These are phyloP conservation scores for Friedmanniomyces endolithicus DNA, from an alignment of 495 filamentous ascomycete genomes.

Conservation along the genomic window DNA sequence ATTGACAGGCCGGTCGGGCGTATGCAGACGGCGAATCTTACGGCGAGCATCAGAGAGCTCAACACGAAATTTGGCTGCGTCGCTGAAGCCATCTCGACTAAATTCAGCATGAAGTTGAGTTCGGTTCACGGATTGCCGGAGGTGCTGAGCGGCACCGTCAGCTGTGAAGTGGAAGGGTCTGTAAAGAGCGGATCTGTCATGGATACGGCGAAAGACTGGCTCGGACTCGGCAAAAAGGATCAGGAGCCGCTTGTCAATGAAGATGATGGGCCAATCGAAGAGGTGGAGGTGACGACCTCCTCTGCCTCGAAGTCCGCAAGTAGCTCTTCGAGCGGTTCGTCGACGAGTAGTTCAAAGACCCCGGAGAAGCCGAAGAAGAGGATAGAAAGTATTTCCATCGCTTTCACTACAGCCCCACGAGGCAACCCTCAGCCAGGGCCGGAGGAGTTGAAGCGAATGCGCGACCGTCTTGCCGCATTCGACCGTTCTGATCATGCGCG, in stretches of 20 bases:
- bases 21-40: conserved; percentile 64
- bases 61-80: conserved; percentile 65
- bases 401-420: conserved; percentile 46
- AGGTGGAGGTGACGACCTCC: conserved; percentile 15
- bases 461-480: conserved; percentile 58
- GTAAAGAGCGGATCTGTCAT: conserved; percentile 71
- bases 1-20: conserved; percentile 38
- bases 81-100: conserved; percentile 63
- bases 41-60: conserved; percentile 61
- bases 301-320: conserved; percentile 35
- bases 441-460: conserved; percentile 51
- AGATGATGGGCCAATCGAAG: conserved; percentile 40
- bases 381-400: conserved; percentile 56
- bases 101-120: conserved; percentile 60
- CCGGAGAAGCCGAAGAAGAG: conserved; percentile 44
- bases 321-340: conserved; percentile 32
- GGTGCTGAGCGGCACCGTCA: conserved; percentile 59
- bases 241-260: conserved; percentile 63
- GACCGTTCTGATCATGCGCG: conserved; percentile 71
- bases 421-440: conserved; percentile 49
- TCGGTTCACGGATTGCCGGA: conserved; percentile 72
- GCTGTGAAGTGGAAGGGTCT: conserved; percentile 61
- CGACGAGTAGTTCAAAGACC: conserved; percentile 37
- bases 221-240: conserved; percentile 79
- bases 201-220: conserved; percentile 87